Percentiles rank a stretch among this genome's conserved stretches.
These are phyloP conservation scores for Myochromella boudieri DNA, from an alignment of 768 basidiomycete species.

Conservation along the genomic window DNA sequence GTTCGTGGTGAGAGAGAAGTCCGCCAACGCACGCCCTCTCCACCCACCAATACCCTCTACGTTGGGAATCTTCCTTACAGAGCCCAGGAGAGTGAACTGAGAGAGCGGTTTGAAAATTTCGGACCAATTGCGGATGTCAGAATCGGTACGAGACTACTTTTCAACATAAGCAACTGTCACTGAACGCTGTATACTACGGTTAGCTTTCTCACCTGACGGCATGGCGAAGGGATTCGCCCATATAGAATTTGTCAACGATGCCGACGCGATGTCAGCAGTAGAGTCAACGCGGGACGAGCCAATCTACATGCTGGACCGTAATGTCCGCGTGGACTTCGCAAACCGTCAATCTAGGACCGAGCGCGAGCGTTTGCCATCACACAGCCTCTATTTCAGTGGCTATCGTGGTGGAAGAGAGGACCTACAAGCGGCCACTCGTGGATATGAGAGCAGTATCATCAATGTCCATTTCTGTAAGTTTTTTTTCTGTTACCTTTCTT, in stretches of 20 bases:
- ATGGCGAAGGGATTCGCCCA: constrained; percentile 44
- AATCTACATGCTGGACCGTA: constrained; percentile 46
- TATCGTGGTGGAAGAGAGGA: constrained; percentile 23
- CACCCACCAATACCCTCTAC: constrained; percentile 40
- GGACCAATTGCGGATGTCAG: constrained; percentile 38
- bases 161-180: too few relatives aligned
- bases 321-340: constrained; percentile 42
- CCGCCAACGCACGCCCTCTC: constrained; percentile 4
- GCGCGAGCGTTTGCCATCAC: constrained; percentile 19
- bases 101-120: constrained; percentile 40
- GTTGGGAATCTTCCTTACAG: constrained; percentile 57
- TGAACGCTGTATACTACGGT: background rate
- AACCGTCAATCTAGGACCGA: background rate
- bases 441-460: constrained; percentile 29
- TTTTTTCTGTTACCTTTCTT: background rate
- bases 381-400: constrained; percentile 31
- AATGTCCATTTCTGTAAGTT: constrained; percentile 31
- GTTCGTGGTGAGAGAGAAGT: background rate
- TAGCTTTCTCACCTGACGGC: constrained; percentile 34
- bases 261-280: constrained; percentile 35
- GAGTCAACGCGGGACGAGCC: constrained; percentile 41
- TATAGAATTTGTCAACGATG: constrained; percentile 37
- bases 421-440: constrained; percentile 21
- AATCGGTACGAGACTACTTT: constrained; percentile 35
- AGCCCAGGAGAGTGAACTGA: constrained; percentile 37